These are phyloP conservation scores for Fusarium sp. DNA, from an alignment of 2,329 filamentous ascomycete species.

Conservation along the genomic window DNA sequence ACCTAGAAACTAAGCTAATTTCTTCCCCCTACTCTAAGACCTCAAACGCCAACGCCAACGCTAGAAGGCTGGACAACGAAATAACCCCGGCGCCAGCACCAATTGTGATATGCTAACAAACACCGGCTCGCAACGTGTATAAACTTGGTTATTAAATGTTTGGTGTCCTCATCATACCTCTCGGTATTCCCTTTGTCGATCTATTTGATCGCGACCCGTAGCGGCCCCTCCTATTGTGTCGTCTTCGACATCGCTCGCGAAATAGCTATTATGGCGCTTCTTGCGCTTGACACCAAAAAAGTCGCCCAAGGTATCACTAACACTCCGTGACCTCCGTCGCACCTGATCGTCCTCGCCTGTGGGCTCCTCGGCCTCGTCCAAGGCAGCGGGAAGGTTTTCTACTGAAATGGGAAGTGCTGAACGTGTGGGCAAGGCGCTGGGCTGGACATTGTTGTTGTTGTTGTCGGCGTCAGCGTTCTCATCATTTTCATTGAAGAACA, in stretches of 20 bases:
- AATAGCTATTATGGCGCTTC: conserved; percentile 46
- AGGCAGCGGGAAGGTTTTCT: conserved; percentile 39
- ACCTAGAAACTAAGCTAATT: conserved; percentile 25
- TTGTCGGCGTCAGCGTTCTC: conserved; percentile 45
- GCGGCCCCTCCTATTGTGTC: conserved; percentile 20
- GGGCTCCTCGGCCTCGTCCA: conserved; percentile 37
- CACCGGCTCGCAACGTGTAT: conserved; percentile 29
- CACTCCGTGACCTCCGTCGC: conserved; percentile 54
- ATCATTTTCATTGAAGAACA: conserved; percentile 65
- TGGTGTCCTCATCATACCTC: conserved; percentile 22
- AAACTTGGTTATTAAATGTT: conserved; percentile 35
- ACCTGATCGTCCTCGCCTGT: conserved; percentile 31
- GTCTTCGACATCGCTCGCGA: conserved; percentile 41
- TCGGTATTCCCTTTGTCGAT: conserved; percentile 17
- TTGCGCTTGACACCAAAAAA: conserved; percentile 56
- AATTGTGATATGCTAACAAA: conserved; percentile 38
- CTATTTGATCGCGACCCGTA: conserved; percentile 17
- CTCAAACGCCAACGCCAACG: conserved; percentile 50
- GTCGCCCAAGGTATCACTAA: conserved; percentile 58
- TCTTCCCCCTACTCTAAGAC: conserved; percentile 29
- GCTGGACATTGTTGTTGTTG: conserved; percentile 16
- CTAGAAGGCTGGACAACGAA: conserved; percentile 43
- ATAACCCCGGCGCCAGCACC: conserved; percentile 41
- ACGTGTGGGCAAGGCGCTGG: conserved; percentile 33
- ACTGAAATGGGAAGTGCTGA: conserved; percentile 45